Evolutionary conservation across 495 filamentous ascomycete genomes (phyloP).

Genomic region (Massariosphaeria phaeospora): DNA sequence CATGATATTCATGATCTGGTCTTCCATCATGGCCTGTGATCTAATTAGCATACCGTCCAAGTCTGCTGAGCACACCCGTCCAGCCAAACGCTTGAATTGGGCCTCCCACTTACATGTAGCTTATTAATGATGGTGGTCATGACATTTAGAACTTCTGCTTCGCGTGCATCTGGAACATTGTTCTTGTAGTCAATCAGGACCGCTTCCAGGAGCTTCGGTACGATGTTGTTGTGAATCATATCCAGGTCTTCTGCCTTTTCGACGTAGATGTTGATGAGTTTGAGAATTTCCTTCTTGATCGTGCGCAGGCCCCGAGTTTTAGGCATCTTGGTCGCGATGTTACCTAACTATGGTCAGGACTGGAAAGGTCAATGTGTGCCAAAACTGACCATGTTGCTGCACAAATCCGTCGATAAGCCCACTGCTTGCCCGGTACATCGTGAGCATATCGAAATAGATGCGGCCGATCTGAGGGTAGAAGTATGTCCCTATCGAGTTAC

Average conservation of each 20-base stretch:
- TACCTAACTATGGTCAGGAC: conserved; percentile 49
- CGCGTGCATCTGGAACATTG: conserved; percentile 92
- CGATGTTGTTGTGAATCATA: conserved; percentile 85
- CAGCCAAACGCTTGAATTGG: conserved; percentile 43
- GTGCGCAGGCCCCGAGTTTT: conserved; percentile 90
- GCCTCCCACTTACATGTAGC: conserved; percentile 73
- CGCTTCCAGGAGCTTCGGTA: conserved; percentile 93
- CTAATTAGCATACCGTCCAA: conserved; percentile 39
- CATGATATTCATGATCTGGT: conserved; percentile 95
- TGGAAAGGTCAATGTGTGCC: not conserved
- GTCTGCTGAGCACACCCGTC: conserved; percentile 30
- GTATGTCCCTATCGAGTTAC: conserved; percentile 89
- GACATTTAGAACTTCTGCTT: conserved; percentile 93
- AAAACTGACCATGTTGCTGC: conserved; percentile 66
- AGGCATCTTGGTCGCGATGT: conserved; percentile 95
- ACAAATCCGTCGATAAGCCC: conserved; percentile 91
- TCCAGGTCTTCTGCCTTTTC: conserved; percentile 95
- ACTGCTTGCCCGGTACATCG: conserved; percentile 97
- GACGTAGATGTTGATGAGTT: conserved; percentile 95
- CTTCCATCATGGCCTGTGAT: conserved; percentile 80
- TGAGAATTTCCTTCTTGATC: conserved; percentile 99
- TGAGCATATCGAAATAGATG: conserved; percentile 97
- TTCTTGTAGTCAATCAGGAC: conserved; percentile 93
- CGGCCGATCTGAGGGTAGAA: conserved; percentile 99
- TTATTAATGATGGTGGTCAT: conserved; percentile 97